Conservation (phyloP, 805 yeast species). For the Metschnikowia santaceciliae region DNA sequence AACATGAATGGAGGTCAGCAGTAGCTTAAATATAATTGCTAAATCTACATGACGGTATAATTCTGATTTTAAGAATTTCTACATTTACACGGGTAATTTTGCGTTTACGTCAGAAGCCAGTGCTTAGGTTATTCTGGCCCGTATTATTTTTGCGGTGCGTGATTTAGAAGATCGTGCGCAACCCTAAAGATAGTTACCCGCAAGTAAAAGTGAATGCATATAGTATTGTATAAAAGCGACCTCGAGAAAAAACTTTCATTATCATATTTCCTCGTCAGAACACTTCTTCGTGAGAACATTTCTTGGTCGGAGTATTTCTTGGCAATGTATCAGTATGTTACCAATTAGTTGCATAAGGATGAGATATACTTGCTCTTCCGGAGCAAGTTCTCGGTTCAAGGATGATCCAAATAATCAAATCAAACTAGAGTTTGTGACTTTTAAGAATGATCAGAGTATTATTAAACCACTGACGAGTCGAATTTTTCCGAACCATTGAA, state of each 20-base stretch:
- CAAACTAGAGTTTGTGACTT: slow-evolving; percentile 52
- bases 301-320: slow-evolving; percentile 2
- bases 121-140: neutral
- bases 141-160: neutral
- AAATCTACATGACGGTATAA: neutral
- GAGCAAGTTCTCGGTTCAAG: slow-evolving; percentile 8
- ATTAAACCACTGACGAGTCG: slow-evolving; percentile 12
- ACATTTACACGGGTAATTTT: neutral
- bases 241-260: slow-evolving; percentile 3
- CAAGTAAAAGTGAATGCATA: slow-evolving; percentile 4
- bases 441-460: slow-evolving; percentile 42
- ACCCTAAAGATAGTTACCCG: slow-evolving; percentile 12
- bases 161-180: neutral
- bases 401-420: slow-evolving; percentile 27
- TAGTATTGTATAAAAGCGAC: neutral
- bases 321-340: neutral
- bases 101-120: neutral
- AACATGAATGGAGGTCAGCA: slow-evolving; percentile 7
- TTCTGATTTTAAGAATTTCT: neutral
- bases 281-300: neutral
- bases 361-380: neutral
- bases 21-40: neutral
- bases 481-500: slow-evolving; percentile 9
- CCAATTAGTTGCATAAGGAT: neutral
- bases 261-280: neutral